A percentile compares a stretch with the other conserved stretches of the same genome.
phyloP scores from a whole-genome alignment of 2,329 filamentous ascomycete species.

The Neodidymelliopsis sp. region DNA sequence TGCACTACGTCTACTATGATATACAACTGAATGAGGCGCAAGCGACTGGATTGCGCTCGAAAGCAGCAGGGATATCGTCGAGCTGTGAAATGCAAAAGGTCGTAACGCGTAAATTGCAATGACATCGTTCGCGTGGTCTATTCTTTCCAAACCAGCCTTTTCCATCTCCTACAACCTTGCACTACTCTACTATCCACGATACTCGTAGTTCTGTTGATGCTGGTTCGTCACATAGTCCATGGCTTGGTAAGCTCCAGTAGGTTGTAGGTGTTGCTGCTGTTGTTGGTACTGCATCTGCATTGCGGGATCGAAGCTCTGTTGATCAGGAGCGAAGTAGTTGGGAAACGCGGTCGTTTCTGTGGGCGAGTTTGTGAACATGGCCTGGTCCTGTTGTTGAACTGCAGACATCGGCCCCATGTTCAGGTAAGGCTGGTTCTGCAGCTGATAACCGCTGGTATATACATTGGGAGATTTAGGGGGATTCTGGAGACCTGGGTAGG shows the following conservation, averaged over 20 bases:
- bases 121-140: background rate
- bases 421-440: constrained; percentile 37
- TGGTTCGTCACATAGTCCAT: constrained; percentile 44
- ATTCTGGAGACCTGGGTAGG: constrained; percentile 46
- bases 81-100: constrained; percentile 2
- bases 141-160: background rate
- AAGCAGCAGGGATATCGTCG: constrained; percentile 14
- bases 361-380: constrained; percentile 47
- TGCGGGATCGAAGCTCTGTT: constrained; percentile 38
- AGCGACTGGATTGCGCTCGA: constrained; percentile 16
- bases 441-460: constrained; percentile 42
- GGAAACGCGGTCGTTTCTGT: constrained; percentile 45
- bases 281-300: constrained; percentile 43
- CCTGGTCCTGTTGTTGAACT: constrained; percentile 39
- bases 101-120: constrained; percentile 2
- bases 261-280: constrained; percentile 26
- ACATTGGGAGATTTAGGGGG: constrained; percentile 37
- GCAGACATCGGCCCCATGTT: constrained; percentile 37
- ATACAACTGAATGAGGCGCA: constrained; percentile 1
- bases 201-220: constrained; percentile 40
- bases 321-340: constrained; percentile 42
- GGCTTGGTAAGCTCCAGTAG: constrained; percentile 36
- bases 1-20: constrained; percentile 6
- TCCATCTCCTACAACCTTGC: too few species aligned
- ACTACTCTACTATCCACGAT: constrained; percentile 18